phyloP scores from a whole-genome alignment of 805 yeast species.

The Phaffomyces thermotolerans region DNA sequence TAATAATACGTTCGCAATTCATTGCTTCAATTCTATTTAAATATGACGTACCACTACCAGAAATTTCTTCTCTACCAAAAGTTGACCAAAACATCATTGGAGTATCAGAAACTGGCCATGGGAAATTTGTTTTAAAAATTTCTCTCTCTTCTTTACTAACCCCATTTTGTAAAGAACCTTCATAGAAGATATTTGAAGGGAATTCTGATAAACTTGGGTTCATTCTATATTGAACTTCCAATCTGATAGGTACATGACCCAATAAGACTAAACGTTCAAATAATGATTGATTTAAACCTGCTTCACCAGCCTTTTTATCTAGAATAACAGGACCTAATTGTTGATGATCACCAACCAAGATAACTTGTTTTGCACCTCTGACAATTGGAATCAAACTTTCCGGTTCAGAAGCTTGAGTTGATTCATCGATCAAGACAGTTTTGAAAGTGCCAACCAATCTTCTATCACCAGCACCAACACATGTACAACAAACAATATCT shows the following conservation, averaged over 20 bases:
- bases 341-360: constrained; percentile 92
- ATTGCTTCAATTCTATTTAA: constrained; percentile 85
- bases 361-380: constrained; percentile 82
- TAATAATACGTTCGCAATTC: constrained; percentile 75
- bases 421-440: constrained; percentile 83
- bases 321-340: constrained; percentile 90
- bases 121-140: constrained; percentile 51
- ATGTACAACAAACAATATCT: constrained; percentile 83
- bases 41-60: constrained; percentile 73
- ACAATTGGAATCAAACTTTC: constrained; percentile 85
- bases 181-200: constrained; percentile 87
- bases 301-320: constrained; percentile 73
- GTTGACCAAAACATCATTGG: constrained; percentile 98
- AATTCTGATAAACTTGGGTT: constrained; percentile 83
- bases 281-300: constrained; percentile 79
- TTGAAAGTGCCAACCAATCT: constrained; percentile 55
- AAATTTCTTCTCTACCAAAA: constrained; percentile 82
- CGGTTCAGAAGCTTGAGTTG: constrained; percentile 92
- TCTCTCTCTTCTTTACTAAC: constrained; percentile 71
- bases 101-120: constrained; percentile 80
- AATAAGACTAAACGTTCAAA: constrained; percentile 79
- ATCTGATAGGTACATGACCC: constrained; percentile 78
- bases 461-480: constrained; percentile 85
- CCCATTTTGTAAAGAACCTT: constrained; percentile 88
- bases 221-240: constrained; percentile 94